Base-by-base conservation (phyloP, 495 filamentous ascomycete genomes). In the Penicillium tannophilum region DNA sequence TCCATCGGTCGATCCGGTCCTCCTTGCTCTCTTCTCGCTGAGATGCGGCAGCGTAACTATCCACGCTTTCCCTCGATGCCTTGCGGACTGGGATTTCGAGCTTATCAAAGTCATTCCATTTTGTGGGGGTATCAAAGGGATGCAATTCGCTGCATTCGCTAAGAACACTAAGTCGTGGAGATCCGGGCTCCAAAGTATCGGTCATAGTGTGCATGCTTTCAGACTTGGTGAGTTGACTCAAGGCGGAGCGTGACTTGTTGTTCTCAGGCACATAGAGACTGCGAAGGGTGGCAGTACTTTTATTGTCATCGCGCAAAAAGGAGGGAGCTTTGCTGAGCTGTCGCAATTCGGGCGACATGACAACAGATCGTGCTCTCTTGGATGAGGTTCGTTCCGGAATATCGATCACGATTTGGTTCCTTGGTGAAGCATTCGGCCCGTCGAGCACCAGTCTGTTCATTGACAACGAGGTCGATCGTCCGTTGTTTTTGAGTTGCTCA, bases 131-230 rank as follows among this genome's bases (percentile, higher is more conserved):
- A 30, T 71, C 88, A 55, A 87, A 86, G 6, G 90, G 77, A 65
- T 86, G 88, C 11, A 89, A 63, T 61, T 92, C 90, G 31, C 88
- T 91, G 63, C 88, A 90, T 70, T 93, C 89, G 65, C 90, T 92
- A 28, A 93, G 79, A 17, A 90, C 80, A 61, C 90, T 93, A 19
- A 92, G 73, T 48, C 87, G 81, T 8, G 89, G 89, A 50, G 88
- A 90, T 48, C 62, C 70, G 0, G 73, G 66, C 14, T 77, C 75
- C 4, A 55, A 39, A 3, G 54, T 70, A 33, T 67, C 72, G 20
- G 43, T 67, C 62, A 69, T 72, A 4, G 76, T 76, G 41, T 74
- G 60, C 28, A 69, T 61, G 54, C 75, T 79, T 52, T 72, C 76
- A 7, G 69, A 74, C 52, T 63, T 76, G 31, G 71, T 76, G 16